Percentiles rank a stretch among this genome's conserved stretches.
These are phyloP conservation scores for Phytophthora tentaculata DNA, from an alignment of 352 stramenopile genomes.

Conservation along the genomic window DNA sequence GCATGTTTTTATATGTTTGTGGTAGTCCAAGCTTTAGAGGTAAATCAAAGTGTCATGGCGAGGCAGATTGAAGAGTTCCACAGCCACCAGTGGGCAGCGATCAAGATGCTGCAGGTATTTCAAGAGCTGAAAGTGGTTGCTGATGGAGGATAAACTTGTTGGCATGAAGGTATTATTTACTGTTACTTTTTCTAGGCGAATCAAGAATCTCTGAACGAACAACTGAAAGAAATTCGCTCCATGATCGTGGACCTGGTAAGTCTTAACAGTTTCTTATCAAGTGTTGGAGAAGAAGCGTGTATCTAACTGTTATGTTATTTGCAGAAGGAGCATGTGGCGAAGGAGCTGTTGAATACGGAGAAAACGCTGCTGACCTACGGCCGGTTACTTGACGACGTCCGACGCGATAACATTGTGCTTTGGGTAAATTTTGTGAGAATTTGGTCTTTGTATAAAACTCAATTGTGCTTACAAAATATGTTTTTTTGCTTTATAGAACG, in stretches of 20 bases:
- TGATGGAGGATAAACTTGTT: background rate
- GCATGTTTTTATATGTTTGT: too few relatives aligned
- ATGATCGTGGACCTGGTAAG: slow-evolving; percentile 59
- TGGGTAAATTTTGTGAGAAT: slow-evolving; percentile 36
- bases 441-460: background rate
- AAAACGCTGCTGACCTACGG: slow-evolving; percentile 39
- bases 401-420: slow-evolving; percentile 58
- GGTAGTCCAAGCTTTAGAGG: slow-evolving; percentile 79
- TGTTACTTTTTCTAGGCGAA: slow-evolving; percentile 36
- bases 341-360: slow-evolving; percentile 42
- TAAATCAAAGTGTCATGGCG: slow-evolving; percentile 65
- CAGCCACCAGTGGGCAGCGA: slow-evolving; percentile 43
- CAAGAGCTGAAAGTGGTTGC: background rate
- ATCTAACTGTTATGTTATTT: slow-evolving; percentile 7
- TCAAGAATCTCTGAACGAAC: slow-evolving; percentile 54
- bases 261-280: background rate
- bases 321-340: slow-evolving; percentile 47
- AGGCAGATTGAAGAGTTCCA: slow-evolving; percentile 70
- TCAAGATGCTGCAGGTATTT: slow-evolving; percentile 50
- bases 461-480: background rate
- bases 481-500: slow-evolving; percentile 49
- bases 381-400: slow-evolving; percentile 45
- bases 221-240: slow-evolving; percentile 60
- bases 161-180: slow-evolving; percentile 5
- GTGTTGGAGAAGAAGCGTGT: background rate